Evolutionary conservation across 768 basidiomycete species (phyloP).

Genomic region (Rhizopogon vesiculosus): DNA sequence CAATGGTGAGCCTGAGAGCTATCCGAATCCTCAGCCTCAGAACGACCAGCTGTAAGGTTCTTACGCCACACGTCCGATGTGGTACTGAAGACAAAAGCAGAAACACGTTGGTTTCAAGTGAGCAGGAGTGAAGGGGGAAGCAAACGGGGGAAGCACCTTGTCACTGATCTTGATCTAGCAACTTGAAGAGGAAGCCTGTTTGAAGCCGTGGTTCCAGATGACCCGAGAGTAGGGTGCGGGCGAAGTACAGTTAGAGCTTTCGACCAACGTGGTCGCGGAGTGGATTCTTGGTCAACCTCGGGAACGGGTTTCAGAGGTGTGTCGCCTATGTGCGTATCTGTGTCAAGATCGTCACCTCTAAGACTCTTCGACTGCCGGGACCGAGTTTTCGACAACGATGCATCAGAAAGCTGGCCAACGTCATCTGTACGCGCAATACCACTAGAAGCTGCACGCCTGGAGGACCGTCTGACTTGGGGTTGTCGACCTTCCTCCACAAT

Average conservation of each 20-base stretch:
- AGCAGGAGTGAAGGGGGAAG: not conserved
- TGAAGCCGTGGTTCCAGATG: not conserved
- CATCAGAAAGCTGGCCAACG: not conserved
- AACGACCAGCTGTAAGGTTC: constrained; percentile 3
- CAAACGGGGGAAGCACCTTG: constrained; percentile 9
- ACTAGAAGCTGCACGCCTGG: not conserved
- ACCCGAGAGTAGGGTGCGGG: not conserved
- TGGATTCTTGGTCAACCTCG: constrained; percentile 14
- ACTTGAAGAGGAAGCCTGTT: constrained; percentile 12
- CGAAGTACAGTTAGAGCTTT: not conserved
- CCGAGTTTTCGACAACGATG: not conserved
- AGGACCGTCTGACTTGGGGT: not conserved
- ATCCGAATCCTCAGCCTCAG: constrained; percentile 16
- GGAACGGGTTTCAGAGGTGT: not conserved
- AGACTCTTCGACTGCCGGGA: not conserved
- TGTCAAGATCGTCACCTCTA: not conserved
- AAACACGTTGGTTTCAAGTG: not conserved
- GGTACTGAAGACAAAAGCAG: not conserved
- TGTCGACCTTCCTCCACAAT: not conserved
- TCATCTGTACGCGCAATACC: not conserved
- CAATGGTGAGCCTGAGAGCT: constrained; percentile 10
- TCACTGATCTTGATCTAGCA: constrained; percentile 10
- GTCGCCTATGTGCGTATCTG: not conserved
- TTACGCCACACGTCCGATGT: constrained; percentile 8
- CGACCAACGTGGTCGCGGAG: constrained; percentile 18